These are phyloP conservation scores for Rhodotorula sphaerocarpa DNA, from an alignment of 768 basidiomycete species.

Conservation along the genomic window DNA sequence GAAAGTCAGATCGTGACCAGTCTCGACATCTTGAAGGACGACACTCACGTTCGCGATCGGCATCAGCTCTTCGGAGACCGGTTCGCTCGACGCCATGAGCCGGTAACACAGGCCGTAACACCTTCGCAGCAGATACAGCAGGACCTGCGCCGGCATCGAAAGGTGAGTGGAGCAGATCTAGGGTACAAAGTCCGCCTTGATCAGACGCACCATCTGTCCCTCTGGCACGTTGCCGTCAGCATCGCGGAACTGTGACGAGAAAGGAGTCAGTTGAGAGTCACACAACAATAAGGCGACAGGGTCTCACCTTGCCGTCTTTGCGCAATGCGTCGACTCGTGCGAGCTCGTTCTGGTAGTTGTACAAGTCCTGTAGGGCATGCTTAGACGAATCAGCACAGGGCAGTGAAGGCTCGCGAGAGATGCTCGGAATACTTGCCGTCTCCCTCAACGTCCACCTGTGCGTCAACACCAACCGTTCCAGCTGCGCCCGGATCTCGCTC, in stretches of 20 bases:
- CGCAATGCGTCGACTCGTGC: conserved; percentile 97
- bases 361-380: conserved; percentile 57
- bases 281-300: neutral
- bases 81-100: conserved; percentile 86
- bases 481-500: conserved; percentile 69
- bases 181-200: neutral
- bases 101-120: conserved; percentile 95
- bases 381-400: neutral
- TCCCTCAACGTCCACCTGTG: conserved; percentile 96
- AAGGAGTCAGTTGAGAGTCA: neutral
- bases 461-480: conserved; percentile 85
- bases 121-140: conserved; percentile 82
- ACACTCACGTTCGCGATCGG: conserved; percentile 34
- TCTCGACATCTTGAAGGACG: neutral
- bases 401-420: no score
- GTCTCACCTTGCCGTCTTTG: conserved; percentile 68
- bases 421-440: conserved; percentile 46
- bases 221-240: conserved; percentile 80
- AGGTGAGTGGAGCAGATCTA: no score
- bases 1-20: neutral
- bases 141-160: conserved; percentile 52
- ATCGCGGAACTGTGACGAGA: conserved; percentile 60
- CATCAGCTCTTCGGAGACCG: conserved; percentile 96
- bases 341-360: conserved; percentile 84
- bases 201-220: conserved; percentile 77